Evolutionary conservation across 495 filamentous ascomycete species (phyloP), one percentile per base, ranked within the genome.

Genomic region (Penicillium soppii): DNA sequence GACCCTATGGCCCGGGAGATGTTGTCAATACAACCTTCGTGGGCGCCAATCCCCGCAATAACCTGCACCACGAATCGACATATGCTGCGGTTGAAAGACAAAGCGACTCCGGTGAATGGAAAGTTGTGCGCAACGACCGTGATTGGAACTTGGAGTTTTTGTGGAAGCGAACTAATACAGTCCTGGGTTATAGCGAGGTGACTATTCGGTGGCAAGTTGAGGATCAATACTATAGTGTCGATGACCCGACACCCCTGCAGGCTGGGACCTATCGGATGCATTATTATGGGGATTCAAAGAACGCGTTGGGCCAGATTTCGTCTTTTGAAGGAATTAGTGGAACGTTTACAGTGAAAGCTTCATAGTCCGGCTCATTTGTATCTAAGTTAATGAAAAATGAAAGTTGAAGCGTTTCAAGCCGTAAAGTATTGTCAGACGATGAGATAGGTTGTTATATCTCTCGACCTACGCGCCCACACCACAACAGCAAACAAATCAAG

Each of bases 31-130:
- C 73, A 0, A 83, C 69, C 0, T 97, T 98, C 67, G 82, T 94
- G 12, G 94, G 89, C 33, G 91, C 92, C 3, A 97, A 96, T 54
- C 92, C 92, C 16, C 76, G 92, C 29, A 97, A 98, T 58, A 84
- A 95, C 51, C 79, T 97, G 25, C 81, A 82, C 17, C 80, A 88
- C 10, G 92, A 89, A 58, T 81, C 77, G 7, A 96, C 87, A 6
- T 96, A 84, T 61, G 89, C 86, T 7, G 84, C 86, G 1, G 84
- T 97, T 3, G 91, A 97, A 74, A 77, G 71, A 47, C 63, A 83
- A 19, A 71, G 79, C 3, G 71, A 61, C 7, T 68, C 67, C 3
- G 77, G 67, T 7, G 54, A 46, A 3, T 97, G 92, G 92, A 65
- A 63, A 40, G 72, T 61, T 32, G 80, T 95, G 12, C 80, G 86